phyloP scores from a whole-genome alignment of 441 rosid species.

The Geranium incanum region DNA sequence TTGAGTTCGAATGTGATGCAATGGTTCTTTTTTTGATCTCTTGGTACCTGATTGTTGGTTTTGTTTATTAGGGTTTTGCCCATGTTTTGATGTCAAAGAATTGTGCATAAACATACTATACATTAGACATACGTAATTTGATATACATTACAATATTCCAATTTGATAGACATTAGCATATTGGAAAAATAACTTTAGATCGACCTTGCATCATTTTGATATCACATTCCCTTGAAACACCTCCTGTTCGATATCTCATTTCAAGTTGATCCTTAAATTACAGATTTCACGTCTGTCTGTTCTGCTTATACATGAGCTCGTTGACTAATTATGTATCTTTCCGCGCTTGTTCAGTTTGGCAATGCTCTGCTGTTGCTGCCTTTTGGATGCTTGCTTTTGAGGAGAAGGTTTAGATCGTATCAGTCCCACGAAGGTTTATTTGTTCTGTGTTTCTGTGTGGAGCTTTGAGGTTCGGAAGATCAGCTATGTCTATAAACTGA shows the following conservation, averaged over 20 bases:
- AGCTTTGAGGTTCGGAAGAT: background rate
- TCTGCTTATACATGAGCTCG: background rate
- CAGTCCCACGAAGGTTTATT: background rate
- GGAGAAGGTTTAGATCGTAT: background rate
- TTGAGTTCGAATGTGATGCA: background rate
- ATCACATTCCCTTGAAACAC: background rate
- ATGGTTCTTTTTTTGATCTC: background rate
- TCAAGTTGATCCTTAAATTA: background rate
- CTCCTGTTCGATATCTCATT: no score
- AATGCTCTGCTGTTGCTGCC: conserved; percentile 9
- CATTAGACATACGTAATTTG: no score
- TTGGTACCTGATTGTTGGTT: background rate
- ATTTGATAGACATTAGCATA: background rate
- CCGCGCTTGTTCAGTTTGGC: background rate
- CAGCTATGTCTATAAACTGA: background rate
- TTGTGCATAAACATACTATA: background rate
- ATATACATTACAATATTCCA: no score
- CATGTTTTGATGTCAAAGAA: background rate
- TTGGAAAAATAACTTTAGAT: background rate
- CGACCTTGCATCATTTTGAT: background rate
- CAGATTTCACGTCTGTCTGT: no score
- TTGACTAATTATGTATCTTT: background rate
- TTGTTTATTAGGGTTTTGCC: background rate
- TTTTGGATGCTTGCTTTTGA: conserved; percentile 8
- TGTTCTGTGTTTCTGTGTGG: background rate